phyloP scores from a whole-genome alignment of 2,329 filamentous ascomycete genomes.

The Colletotrichum theobromicola region DNA sequence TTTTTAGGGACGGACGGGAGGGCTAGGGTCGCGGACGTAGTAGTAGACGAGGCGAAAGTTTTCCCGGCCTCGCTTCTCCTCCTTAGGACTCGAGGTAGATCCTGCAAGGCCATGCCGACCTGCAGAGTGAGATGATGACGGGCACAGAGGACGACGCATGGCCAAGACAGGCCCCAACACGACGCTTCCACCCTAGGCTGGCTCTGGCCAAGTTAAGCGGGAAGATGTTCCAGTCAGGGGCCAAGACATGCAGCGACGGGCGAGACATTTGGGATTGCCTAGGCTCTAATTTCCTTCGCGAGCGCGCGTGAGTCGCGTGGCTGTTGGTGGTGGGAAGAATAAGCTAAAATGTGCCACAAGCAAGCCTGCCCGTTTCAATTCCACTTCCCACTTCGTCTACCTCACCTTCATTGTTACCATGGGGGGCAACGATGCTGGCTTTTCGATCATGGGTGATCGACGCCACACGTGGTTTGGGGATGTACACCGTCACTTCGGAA shows the following conservation, averaged over 20 bases:
- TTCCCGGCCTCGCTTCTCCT: not conserved
- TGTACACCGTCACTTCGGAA: not conserved
- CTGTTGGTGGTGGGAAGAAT: not conserved
- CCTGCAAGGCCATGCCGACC: not conserved
- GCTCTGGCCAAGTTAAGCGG: not conserved
- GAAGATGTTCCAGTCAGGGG: not conserved
- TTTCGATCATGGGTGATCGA: not conserved
- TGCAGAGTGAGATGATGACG: not conserved
- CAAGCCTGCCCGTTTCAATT: not conserved
- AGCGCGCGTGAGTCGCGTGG: slow-evolving; percentile 12
- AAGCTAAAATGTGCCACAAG: not conserved
- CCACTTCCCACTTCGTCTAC: not conserved
- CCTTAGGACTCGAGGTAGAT: not conserved
- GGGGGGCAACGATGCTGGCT: not conserved
- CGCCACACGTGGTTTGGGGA: not conserved
- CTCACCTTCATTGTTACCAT: not conserved
- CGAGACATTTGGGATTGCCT: not conserved
- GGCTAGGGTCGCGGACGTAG: not conserved
- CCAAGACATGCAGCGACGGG: not conserved
- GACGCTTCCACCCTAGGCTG: not conserved
- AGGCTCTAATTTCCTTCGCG: not conserved
- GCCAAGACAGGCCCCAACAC: not conserved
- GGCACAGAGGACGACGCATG: not conserved
- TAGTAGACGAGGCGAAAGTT: not conserved
- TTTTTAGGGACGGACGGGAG: not conserved